Evolutionary conservation across 2,329 filamentous ascomycete species (phyloP).

Genomic region (Akanthomyces muscarius): DNA sequence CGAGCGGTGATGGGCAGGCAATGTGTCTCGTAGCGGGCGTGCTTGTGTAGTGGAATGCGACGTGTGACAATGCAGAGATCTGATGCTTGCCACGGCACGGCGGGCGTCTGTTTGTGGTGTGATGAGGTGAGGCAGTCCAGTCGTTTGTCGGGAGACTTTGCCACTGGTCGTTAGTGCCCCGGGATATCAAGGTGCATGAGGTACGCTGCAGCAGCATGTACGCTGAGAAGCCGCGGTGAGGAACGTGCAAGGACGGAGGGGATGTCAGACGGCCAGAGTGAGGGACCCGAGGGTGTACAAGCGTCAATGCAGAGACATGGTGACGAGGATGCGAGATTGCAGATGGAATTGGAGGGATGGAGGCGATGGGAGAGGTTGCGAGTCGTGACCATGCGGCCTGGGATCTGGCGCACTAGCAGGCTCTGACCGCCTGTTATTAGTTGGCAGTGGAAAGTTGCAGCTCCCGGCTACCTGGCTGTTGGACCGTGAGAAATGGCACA

Average conservation of each 20-base stretch:
- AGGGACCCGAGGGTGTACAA: neutral
- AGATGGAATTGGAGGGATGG: neutral
- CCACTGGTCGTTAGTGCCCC: neutral
- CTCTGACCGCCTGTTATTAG: neutral
- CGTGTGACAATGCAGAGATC: neutral
- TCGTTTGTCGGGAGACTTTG: neutral
- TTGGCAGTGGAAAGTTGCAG: neutral
- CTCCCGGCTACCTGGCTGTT: neutral
- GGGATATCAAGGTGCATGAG: conserved; percentile 12
- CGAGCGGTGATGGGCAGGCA: neutral
- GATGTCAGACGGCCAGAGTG: neutral
- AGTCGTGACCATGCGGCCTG: neutral
- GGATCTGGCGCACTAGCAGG: neutral
- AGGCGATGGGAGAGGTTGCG: neutral
- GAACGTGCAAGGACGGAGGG: neutral
- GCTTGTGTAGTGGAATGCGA: conserved; percentile 4
- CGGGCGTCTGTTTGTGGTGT: neutral
- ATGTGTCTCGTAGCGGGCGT: neutral
- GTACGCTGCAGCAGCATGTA: neutral
- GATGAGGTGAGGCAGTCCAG: neutral
- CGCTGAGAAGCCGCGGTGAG: neutral
- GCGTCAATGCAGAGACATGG: conserved; percentile 8
- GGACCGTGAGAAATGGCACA: neutral
- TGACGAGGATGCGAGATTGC: neutral
- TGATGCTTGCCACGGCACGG: conserved; percentile 3